These are phyloP conservation scores for Tetratostichococcus sp. DNA, from an alignment of 139 green algal species.

Conservation along the genomic window DNA sequence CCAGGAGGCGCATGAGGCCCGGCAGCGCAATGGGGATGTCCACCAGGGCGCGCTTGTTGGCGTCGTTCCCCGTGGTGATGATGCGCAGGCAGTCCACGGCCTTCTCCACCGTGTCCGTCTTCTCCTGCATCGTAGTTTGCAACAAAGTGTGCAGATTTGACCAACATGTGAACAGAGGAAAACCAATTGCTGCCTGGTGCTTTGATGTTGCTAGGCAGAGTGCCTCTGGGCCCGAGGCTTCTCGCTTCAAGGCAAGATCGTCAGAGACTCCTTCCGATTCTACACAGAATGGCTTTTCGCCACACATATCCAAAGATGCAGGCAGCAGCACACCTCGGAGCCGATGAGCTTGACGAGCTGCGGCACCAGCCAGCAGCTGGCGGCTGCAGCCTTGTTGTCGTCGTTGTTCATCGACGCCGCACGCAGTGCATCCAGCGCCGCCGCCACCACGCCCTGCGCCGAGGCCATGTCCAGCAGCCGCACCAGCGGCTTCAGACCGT, in stretches of 20 bases:
- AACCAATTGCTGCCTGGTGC: no score
- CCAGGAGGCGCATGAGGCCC: slow-evolving; percentile 18
- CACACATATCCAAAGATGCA: neutral
- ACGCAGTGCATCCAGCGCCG: slow-evolving; percentile 12
- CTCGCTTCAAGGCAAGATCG: no score
- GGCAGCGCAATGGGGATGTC: slow-evolving; percentile 8
- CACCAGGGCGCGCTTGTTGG: slow-evolving; percentile 22
- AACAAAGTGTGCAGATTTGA: no score
- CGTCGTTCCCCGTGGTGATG: slow-evolving; percentile 26
- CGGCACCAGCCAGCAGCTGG: slow-evolving; percentile 19
- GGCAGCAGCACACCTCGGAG: neutral
- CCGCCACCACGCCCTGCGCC: neutral
- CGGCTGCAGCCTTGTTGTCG: slow-evolving; percentile 17
- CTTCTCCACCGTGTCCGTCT: slow-evolving; percentile 9
- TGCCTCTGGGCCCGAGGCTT: no score
- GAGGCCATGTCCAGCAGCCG: neutral
- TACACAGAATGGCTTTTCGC: no score
- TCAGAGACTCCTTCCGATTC: no score
- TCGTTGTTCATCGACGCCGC: slow-evolving; percentile 17
- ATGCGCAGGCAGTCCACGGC: slow-evolving; percentile 26
- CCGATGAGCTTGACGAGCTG: slow-evolving; percentile 19
- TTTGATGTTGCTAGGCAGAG: no score
- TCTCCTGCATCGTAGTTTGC: neutral
- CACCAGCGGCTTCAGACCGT: neutral
- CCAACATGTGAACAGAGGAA: no score